Evolutionary conservation across 306 rosid species (phyloP).

Genomic region (Lotus japonicus): DNA sequence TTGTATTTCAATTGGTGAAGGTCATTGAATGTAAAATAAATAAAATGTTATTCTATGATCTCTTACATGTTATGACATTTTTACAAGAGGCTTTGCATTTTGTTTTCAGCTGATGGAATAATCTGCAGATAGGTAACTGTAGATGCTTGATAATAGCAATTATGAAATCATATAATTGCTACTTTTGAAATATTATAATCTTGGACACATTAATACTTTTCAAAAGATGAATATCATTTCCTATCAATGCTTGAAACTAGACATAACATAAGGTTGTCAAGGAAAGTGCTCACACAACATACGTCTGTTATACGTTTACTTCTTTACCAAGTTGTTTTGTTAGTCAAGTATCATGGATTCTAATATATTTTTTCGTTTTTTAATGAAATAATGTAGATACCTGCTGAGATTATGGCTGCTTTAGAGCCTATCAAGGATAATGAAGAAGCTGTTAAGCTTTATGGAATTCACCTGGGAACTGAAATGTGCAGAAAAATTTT

Average conservation of each 20-base stretch:
- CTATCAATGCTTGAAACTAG: not conserved
- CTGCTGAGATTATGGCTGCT: conserved; percentile 70
- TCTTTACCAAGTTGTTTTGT: not conserved
- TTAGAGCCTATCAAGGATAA: conserved; percentile 94
- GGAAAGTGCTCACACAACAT: not conserved
- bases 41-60: not conserved
- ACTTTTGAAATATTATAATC: not conserved
- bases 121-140: not conserved
- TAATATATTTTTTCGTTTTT: conserved; percentile 18
- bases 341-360: not conserved
- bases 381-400: conserved; percentile 50
- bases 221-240: not conserved
- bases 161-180: not conserved
- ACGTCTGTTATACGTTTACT: not conserved
- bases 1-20: not conserved
- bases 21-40: not conserved
- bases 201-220: not conserved
- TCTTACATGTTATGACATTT: not conserved
- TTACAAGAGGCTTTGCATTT: not conserved
- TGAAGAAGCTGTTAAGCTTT: conserved; percentile 95
- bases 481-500: conserved; percentile 95
- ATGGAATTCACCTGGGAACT: conserved; percentile 90
- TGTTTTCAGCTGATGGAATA: not conserved
- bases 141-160: not conserved
- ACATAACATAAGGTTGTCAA: not conserved